Base-by-base conservation (phyloP, 768 basidiomycete species). In the Fomitopsis pulvina region DNA sequence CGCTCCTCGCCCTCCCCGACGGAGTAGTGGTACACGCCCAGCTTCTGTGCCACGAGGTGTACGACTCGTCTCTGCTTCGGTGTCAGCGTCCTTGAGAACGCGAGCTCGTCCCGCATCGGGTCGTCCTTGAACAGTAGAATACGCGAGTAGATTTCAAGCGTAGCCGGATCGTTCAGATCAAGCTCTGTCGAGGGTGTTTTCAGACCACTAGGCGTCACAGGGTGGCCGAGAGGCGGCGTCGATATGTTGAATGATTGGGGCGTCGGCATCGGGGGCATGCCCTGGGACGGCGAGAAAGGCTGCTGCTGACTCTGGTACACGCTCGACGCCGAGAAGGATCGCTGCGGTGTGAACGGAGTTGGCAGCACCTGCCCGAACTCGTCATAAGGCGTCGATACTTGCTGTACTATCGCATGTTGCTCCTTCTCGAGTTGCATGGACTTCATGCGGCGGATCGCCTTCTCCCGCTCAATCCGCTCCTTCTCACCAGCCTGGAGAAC, bases 401-500 rank as follows among this genome's bases (percentile, higher is more conserved):
- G 66, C 27, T 71, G 71, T 28, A 68, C 69, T 54, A 62, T 71
- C 18, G 69, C 73, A 27, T 61, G 65, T 52, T 84, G 80, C 62
- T 92, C 90, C 67, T 89, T 90, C 70, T 92, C 90, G 26, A 96
- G 68, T 64, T 97, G 93, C 81, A 96, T 95, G 41, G 90, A 93
- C 57, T 91, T 85, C 94, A 99, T 99, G 53, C 96, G 80, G 56
- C 94, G 87, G 54, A 99, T 83, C 2, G 96, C 96, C 75, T 99
- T 99, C 74, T 98, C 95, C 50, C 95, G 75, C 68, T 99, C 96
- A 63, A 98, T 99, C 50, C 92, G 82, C 63, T 99, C 96, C 71
- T 99, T 99, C 70, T 99, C 96, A 43, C 95, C 94, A 3, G 94
- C 93, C 66, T 97, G 94, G n/a, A 99, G 72, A 7, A 97, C 95